Percentiles rank a stretch among this genome's conserved stretches.
phyloP scores from a whole-genome alignment of 2,329 filamentous ascomycete genomes.

The Colletotrichum chrysophilum region DNA sequence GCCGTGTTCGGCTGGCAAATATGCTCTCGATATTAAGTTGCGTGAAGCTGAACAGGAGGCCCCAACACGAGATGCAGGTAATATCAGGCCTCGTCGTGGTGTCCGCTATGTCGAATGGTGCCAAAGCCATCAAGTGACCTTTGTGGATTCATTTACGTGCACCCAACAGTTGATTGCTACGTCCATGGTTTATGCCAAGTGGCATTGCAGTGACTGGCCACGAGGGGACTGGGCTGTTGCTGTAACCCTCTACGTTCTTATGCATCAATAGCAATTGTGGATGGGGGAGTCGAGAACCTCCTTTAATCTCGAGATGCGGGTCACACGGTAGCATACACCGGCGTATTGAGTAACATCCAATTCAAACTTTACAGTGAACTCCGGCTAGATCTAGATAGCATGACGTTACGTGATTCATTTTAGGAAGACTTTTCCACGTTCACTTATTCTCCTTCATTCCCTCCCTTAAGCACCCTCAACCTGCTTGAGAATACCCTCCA shows the following conservation, averaged over 20 bases:
- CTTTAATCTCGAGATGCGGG: neutral
- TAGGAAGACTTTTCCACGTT: neutral
- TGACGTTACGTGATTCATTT: neutral
- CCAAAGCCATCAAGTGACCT: neutral
- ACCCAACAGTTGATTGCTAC: neutral
- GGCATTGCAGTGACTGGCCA: neutral
- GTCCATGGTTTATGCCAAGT: neutral
- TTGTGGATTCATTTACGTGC: neutral
- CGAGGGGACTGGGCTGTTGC: neutral
- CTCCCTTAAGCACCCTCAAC: conserved; percentile 49
- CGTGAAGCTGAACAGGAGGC: neutral
- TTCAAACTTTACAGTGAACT: neutral
- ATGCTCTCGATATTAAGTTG: neutral
- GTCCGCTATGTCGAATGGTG: neutral
- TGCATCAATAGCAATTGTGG: neutral
- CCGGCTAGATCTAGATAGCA: conserved; percentile 2
- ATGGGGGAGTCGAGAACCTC: neutral
- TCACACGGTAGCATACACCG: neutral
- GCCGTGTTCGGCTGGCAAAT: neutral
- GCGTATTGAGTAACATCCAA: neutral
- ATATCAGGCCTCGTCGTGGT: neutral
- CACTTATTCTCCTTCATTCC: neutral
- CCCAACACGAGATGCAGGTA: neutral
- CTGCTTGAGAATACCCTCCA: conserved; percentile 81
- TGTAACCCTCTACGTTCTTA: neutral